These are phyloP conservation scores for Geotrichum carabidarum DNA, from an alignment of 1,139 yeast genomes.

Conservation along the genomic window DNA sequence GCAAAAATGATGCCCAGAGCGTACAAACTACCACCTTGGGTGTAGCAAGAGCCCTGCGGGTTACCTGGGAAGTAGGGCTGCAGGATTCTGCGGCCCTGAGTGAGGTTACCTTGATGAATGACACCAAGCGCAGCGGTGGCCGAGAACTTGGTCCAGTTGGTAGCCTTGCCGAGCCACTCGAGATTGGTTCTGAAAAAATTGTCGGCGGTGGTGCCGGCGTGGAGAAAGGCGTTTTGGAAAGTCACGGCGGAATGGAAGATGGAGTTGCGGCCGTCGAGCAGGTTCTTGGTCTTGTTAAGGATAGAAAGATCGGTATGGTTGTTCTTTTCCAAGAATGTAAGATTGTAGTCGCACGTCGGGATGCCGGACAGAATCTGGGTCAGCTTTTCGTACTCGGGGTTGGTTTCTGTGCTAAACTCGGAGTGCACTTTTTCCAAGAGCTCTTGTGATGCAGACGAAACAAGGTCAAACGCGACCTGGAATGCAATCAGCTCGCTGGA, in stretches of 20 bases:
- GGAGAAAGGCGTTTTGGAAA: constrained; percentile 90
- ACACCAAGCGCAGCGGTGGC: constrained; percentile 99
- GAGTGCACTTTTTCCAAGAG: constrained; percentile 58
- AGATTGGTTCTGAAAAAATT: constrained; percentile 83
- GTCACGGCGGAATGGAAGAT: constrained; percentile 95
- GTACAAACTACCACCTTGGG: constrained; percentile 92
- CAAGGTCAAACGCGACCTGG: constrained; percentile 94
- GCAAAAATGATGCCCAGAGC: constrained; percentile 94
- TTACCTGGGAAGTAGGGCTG: constrained; percentile 90
- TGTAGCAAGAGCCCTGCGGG: constrained; percentile 52
- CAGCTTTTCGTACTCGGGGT: constrained; percentile 42
- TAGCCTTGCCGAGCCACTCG: constrained; percentile 95
- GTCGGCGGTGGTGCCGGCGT: constrained; percentile 95
- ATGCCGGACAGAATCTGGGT: constrained; percentile 79
- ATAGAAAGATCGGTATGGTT: constrained; percentile 82
- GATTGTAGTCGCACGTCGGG: constrained; percentile 89
- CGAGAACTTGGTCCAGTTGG: constrained; percentile 95
- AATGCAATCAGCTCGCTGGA: constrained; percentile 57
- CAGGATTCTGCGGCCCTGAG: constrained; percentile 82
- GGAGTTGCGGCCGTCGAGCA: constrained; percentile 86
- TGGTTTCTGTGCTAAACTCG: constrained; percentile 40
- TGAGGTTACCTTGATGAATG: constrained; percentile 87
- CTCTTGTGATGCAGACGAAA: constrained; percentile 89
- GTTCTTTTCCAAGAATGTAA: constrained; percentile 80
- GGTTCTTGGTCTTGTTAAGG: constrained; percentile 72